These are phyloP conservation scores for Kitagawia praeruptora DNA, from an alignment of 129 eudicot genomes.

Conservation along the genomic window DNA sequence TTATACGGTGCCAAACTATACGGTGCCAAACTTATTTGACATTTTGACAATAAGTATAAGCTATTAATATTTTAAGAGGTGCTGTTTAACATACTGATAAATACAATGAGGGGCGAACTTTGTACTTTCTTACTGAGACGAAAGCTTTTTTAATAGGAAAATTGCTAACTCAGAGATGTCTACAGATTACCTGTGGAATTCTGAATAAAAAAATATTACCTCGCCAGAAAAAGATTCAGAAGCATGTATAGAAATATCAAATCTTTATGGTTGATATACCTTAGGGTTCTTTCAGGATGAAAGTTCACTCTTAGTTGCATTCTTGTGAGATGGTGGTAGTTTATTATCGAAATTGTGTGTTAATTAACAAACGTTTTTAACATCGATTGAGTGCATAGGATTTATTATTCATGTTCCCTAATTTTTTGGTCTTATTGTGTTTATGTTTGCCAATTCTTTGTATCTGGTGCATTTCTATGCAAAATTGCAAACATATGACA, in stretches of 20 bases:
- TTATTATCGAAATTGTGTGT: neutral
- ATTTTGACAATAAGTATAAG: too few relatives aligned
- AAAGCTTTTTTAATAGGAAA: conserved; percentile 69
- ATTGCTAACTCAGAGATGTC: conserved; percentile 54
- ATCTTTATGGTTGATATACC: conserved; percentile 30
- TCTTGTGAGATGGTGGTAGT: neutral
- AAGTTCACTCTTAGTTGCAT: neutral
- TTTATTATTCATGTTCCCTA: too few relatives aligned
- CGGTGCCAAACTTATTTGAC: too few relatives aligned
- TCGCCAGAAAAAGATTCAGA: conserved; percentile 50
- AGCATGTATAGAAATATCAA: conserved; percentile 67
- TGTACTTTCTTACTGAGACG: conserved; percentile 68
- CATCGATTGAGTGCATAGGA: too few relatives aligned
- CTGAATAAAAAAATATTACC: conserved; percentile 37
- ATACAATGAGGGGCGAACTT: conserved; percentile 67
- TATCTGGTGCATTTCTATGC: neutral
- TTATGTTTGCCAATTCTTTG: too few relatives aligned
- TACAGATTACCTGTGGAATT: conserved; percentile 56
- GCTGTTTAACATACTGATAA: conserved; percentile 69
- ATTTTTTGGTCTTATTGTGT: too few relatives aligned
- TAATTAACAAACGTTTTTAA: neutral
- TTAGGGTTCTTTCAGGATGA: neutral
- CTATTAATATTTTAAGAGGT: conserved; percentile 50
- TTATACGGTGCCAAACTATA: too few relatives aligned
- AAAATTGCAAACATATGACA: too few relatives aligned